Percentiles rank a stretch among this genome's conserved stretches.
Conservation (phyloP, 1,284 basidiomycete genomes). For the Heliocybe sulcata region DNA sequence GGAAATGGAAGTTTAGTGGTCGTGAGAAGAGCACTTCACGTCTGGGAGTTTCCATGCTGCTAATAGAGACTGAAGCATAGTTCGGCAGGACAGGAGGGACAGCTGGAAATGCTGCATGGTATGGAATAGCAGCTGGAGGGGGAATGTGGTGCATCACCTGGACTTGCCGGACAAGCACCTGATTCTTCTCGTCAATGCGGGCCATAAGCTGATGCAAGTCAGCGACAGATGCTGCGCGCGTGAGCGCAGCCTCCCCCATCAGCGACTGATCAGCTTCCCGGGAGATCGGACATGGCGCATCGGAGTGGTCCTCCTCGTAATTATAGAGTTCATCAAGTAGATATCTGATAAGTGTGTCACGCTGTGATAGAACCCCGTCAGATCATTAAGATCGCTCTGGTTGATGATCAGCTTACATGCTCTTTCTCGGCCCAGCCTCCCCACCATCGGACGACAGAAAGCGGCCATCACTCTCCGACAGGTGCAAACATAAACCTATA, state of each 20-base stretch:
- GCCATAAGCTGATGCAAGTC: not conserved
- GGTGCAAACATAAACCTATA: slow-evolving; percentile 30
- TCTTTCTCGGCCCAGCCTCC: slow-evolving; percentile 30
- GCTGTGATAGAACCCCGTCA: slow-evolving; percentile 9
- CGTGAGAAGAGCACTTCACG: not conserved
- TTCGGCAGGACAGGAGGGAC: not conserved
- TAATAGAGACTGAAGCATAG: not conserved
- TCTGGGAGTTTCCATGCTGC: not conserved
- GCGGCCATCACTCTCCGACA: slow-evolving; percentile 22
- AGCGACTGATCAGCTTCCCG: not conserved
- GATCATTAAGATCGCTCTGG: not conserved
- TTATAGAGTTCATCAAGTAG: slow-evolving; percentile 21
- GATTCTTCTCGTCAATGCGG: not conserved
- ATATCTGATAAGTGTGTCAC: slow-evolving; percentile 23
- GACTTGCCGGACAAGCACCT: not conserved
- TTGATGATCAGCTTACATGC: slow-evolving; percentile 12
- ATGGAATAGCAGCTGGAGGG: not conserved
- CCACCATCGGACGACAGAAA: slow-evolving; percentile 29
- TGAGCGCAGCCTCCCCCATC: not conserved
- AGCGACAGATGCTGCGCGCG: not conserved
- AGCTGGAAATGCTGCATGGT: not conserved
- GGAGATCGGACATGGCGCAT: not conserved
- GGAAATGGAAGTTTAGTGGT: not conserved
- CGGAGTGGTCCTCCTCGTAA: slow-evolving; percentile 14
- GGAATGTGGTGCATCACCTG: not conserved